Conservation (phyloP, 2,329 filamentous ascomycete genomes). For the Phialophora chinensis region DNA sequence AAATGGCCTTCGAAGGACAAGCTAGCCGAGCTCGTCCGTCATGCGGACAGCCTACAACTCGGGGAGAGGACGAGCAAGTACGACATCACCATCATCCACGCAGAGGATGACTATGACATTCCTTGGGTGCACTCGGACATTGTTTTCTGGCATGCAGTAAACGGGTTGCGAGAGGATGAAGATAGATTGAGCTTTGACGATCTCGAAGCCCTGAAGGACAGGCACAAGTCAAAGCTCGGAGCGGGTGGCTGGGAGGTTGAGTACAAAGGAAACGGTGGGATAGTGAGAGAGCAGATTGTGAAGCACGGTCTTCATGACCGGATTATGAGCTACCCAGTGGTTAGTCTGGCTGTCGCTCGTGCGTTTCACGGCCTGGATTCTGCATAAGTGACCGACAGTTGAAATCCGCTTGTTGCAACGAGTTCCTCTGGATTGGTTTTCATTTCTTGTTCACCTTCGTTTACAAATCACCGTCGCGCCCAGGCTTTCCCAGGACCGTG, state of each 20-base stretch:
- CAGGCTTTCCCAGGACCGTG: no score
- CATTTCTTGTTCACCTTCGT: no score
- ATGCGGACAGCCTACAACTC: conserved; percentile 41
- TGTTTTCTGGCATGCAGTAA: conserved; percentile 63
- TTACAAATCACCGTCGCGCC: no score
- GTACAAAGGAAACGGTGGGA: conserved; percentile 52
- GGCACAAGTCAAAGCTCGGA: conserved; percentile 50
- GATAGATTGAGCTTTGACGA: conserved; percentile 48
- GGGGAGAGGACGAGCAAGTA: conserved; percentile 38
- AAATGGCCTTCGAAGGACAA: conserved; percentile 61
- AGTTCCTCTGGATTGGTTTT: no score
- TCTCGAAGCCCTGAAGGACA: conserved; percentile 53
- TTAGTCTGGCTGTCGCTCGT: conserved; percentile 58
- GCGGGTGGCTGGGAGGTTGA: conserved; percentile 59
- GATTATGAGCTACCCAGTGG: conserved; percentile 63
- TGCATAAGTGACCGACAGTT: background rate
- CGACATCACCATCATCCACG: conserved; percentile 45
- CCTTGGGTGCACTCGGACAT: conserved; percentile 52
- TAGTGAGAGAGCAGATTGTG: conserved; percentile 61
- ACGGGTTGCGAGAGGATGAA: conserved; percentile 51
- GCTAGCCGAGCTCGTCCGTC: conserved; percentile 54
- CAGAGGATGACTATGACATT: conserved; percentile 44
- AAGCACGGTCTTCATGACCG: conserved; percentile 64
- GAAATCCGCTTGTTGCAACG: background rate
- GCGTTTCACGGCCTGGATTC: conserved; percentile 47